These are phyloP conservation scores for Pelargonium australe DNA, from an alignment of 441 rosid genomes.

Conservation along the genomic window DNA sequence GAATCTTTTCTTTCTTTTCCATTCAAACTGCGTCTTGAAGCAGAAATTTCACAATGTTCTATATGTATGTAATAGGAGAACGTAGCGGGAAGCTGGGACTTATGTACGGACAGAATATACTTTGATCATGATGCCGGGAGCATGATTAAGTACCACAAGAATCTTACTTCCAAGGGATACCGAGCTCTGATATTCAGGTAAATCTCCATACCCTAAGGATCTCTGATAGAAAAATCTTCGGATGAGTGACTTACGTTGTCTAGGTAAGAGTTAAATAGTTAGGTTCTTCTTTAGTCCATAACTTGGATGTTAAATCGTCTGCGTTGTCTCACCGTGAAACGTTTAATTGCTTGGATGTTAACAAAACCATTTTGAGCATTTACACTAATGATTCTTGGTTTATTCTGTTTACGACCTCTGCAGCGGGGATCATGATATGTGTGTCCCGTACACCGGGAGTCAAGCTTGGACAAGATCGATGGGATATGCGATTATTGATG, in stretches of 20 bases:
- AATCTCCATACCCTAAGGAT: conserved; percentile 7
- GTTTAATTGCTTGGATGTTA: not conserved
- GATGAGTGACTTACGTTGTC: not conserved
- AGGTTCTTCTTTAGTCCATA: too few species aligned
- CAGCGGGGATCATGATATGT: conserved; percentile 91
- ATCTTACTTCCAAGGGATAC: conserved; percentile 58
- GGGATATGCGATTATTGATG: conserved; percentile 61
- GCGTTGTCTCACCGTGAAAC: too few species aligned
- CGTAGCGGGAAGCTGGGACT: conserved; percentile 44
- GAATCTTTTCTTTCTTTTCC: not conserved
- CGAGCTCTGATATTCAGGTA: conserved; percentile 81
- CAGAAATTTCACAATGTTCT: not conserved
- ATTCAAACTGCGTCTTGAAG: too few species aligned
- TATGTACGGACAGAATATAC: conserved; percentile 39
- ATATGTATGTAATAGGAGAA: conserved; percentile 30
- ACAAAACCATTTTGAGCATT: not conserved
- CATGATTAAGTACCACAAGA: conserved; percentile 73
- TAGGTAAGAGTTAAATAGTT: not conserved
- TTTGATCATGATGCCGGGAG: conserved; percentile 51
- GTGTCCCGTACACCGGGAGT: conserved; percentile 81
- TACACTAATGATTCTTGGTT: not conserved
- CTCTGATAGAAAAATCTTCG: not conserved
- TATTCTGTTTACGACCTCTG: not conserved
- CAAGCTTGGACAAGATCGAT: conserved; percentile 90
- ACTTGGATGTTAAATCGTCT: too few species aligned